Evolutionary conservation across 768 basidiomycete genomes (phyloP).

Genomic region (Clavulina sp.): DNA sequence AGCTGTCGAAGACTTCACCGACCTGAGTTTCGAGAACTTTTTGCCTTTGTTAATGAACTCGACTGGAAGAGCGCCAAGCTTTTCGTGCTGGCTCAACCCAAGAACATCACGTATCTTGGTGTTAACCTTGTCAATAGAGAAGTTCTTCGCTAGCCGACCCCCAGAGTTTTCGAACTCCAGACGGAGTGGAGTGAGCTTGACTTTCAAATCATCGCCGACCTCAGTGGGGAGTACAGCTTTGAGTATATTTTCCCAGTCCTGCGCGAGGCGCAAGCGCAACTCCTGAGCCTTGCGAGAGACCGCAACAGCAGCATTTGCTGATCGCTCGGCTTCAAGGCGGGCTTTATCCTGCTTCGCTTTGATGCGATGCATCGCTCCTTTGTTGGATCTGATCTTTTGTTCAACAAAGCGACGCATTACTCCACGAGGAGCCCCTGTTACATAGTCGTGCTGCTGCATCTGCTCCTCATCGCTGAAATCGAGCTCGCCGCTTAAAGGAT

Average conservation of each 20-base stretch:
- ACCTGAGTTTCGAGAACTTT: too few relatives aligned
- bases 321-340: constrained; percentile 8
- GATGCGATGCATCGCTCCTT: constrained; percentile 22
- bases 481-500: neutral
- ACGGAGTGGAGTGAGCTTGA: neutral
- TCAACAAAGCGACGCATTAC: constrained; percentile 14
- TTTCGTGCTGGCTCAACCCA: neutral
- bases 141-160: constrained; percentile 1
- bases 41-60: neutral
- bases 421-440: neutral
- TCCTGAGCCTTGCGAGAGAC: constrained; percentile 50
- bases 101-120: neutral
- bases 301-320: too few relatives aligned
- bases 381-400: constrained; percentile 15
- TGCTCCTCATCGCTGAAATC: neutral
- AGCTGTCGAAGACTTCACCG: neutral
- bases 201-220: constrained; percentile 15
- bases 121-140: neutral
- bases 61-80: neutral
- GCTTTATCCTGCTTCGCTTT: constrained; percentile 16
- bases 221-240: constrained; percentile 34
- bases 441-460: neutral
- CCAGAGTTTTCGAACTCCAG: constrained; percentile 2
- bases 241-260: constrained; percentile 48
- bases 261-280: constrained; percentile 37